These are phyloP conservation scores for Botrytis hyacinthi DNA, from an alignment of 2,329 filamentous ascomycete species.

Conservation along the genomic window DNA sequence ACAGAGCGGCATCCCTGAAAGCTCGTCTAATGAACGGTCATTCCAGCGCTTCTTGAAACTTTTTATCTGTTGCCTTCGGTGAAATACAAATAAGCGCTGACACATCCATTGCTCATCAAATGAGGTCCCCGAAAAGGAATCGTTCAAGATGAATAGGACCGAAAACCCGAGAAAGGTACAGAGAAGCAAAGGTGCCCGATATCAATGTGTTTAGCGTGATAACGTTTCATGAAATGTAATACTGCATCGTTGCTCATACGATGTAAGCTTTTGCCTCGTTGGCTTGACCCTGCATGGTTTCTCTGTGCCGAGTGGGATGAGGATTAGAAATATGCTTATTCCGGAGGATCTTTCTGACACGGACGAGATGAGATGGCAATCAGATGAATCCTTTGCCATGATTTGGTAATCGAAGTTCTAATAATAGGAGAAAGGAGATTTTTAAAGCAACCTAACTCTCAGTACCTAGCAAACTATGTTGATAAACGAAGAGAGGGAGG, in stretches of 20 bases:
- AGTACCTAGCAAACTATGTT: neutral
- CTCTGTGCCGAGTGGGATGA: neutral
- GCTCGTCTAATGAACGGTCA: neutral
- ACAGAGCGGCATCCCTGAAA: neutral
- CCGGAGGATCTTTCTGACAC: neutral
- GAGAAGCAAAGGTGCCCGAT: neutral
- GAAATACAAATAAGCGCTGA: neutral
- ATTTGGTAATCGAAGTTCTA: neutral
- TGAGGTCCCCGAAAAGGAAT: neutral
- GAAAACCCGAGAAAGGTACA: neutral
- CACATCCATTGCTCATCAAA: neutral
- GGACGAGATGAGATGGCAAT: neutral
- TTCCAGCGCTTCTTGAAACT: neutral
- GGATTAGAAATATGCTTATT: slow-evolving; percentile 3
- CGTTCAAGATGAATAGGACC: neutral
- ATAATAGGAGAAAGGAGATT: neutral
- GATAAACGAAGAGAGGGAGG: neutral
- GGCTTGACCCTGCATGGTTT: neutral
- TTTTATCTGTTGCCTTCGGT: neutral
- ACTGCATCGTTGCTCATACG: neutral
- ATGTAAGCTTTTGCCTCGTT: neutral
- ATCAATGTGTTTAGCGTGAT: neutral
- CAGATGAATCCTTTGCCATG: neutral
- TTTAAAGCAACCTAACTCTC: neutral
- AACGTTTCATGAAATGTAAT: neutral